Evolutionary conservation across 768 basidiomycete species (phyloP), one percentile per base, ranked within the genome.

Genomic region (Boletus patriciae): DNA sequence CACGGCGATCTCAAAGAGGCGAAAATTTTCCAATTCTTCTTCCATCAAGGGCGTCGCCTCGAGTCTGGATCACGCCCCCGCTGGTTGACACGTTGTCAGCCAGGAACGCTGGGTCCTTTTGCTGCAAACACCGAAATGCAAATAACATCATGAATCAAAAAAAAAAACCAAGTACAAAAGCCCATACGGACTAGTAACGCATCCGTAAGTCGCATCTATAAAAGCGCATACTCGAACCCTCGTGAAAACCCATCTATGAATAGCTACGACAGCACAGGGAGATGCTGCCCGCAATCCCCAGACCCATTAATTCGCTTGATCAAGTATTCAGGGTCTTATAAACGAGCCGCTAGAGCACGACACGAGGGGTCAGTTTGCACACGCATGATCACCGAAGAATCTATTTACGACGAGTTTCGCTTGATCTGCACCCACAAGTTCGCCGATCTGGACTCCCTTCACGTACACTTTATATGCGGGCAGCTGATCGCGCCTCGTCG

Each of bases 391-490:
- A 44, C 16, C 27, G 21, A 43, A 10, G 31, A 37, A 41, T 60
- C 37, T 49, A 8, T 65, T 59, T 53, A 70, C 69, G n/a, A 33
- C 41, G 52, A 71, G 70, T 43, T 67, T 60, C 19, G 45, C 8
- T 46, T 44, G 59, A 56, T 71, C 66, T 27, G 59, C 67, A 45
- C 69, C 69, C 60, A 67, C 70, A 18, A 63, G 63, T 19, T 70
- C 70, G 48, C 65, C 65, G 50, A 71, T 65, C 38, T 71, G 59
- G 40, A 69, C 62, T 3, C 69, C 69, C 53, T 70, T 69, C 52
- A 71, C 59, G 54, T 60, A 70, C 8, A 70, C 70, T 55, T 71
- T 69, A 59, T 60, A 71, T 13, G 70, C 62, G 21, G 69, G 69
- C 52, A 70, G 46, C 69, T 70, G 45, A 52, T 67, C 44, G 27